Conservation (phyloP, 2,329 filamentous ascomycete genomes). For the Biscogniauxia marginata region DNA sequence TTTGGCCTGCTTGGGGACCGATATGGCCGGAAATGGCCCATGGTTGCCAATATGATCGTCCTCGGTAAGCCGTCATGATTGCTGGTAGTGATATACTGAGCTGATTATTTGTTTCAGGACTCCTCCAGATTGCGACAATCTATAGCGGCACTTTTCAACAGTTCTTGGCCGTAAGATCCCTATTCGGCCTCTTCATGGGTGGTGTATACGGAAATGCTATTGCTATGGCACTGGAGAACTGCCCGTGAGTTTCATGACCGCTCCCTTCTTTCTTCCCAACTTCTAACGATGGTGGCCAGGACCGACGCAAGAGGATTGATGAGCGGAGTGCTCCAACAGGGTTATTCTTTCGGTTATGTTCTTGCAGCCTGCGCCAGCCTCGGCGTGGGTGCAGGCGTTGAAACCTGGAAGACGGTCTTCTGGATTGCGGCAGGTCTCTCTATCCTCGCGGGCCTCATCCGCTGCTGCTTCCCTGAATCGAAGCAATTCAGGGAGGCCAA, state of each 20-base stretch:
- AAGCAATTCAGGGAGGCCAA: conserved; percentile 72
- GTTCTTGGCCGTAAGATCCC: conserved; percentile 70
- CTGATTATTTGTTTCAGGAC: conserved; percentile 39
- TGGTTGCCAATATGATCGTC: conserved; percentile 77
- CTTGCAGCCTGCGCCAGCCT: conserved; percentile 74
- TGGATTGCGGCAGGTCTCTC: conserved; percentile 70
- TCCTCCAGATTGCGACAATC: conserved; percentile 72
- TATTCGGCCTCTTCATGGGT: conserved; percentile 80
- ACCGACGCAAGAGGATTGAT: conserved; percentile 72
- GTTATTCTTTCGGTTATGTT: conserved; percentile 78
- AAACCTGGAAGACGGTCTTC: conserved; percentile 74
- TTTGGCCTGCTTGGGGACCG: conserved; percentile 79
- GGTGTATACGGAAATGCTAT: conserved; percentile 78
- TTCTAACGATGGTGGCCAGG: conserved; percentile 31
- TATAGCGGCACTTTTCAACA: conserved; percentile 70
- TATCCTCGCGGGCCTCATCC: conserved; percentile 65
- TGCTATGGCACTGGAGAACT: conserved; percentile 74
- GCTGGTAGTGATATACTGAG: conserved; percentile 6
- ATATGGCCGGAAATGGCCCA: conserved; percentile 80
- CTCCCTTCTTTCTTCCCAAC: background rate
- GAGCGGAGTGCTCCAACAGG: conserved; percentile 80
- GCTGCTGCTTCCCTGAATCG: conserved; percentile 70
- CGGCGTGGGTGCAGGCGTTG: conserved; percentile 61
- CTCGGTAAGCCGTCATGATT: conserved; percentile 56
- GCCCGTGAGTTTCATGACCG: conserved; percentile 48